Evolutionary conservation across 2,329 filamentous ascomycete genomes (phyloP), one percentile per base, ranked within the genome.

Genomic region (Sporothrix schenckii): DNA sequence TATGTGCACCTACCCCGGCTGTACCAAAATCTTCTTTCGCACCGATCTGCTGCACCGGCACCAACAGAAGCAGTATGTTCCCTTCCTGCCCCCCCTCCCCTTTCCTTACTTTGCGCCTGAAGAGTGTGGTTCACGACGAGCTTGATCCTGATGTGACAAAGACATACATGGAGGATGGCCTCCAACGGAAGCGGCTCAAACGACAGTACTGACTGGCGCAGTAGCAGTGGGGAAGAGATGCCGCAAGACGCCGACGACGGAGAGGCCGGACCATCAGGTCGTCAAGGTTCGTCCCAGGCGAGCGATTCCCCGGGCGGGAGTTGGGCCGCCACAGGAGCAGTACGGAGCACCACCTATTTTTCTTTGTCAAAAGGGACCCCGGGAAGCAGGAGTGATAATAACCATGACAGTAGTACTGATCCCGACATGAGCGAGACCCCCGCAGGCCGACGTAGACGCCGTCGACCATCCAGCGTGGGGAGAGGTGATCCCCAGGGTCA

Each of bases 1-100:
- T 74, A 78, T 79, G 50, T 90, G 88, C 72, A 80, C 78, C 2
- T 81, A 83, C 70, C 81, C 83, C 19, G 83, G 85, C 52, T 90
- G 88, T 76, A 85, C 84, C 52, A 84, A 84, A 72, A 80, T 81
- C 16, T 89, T 90, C 72, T 84, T 88, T 73, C 83, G 88, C 69
- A 82, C 84, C 60, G 88, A 90, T 76, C 78, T 90, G 13, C 80
- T 89, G 21, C 81, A 85, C n/a, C 84, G 88, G 50, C 88, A 90
- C 74, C 77, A 81, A 70, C 80, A 82, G 72, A 80, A 82, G 79
- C 85, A 87, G 84, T 86, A 76, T 76, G 82, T 79, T 41, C 54
- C 54, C 24, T 19, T 13, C 56, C 34, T 16, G 1, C 21, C 19
- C 39, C 41, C 16, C 27, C 27, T 19, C 54, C 14, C 19, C 21